Percentiles rank a stretch among this genome's conserved stretches.
These are phyloP conservation scores for Pistacia integerrima DNA, from an alignment of 345 rosid species.

Conservation along the genomic window DNA sequence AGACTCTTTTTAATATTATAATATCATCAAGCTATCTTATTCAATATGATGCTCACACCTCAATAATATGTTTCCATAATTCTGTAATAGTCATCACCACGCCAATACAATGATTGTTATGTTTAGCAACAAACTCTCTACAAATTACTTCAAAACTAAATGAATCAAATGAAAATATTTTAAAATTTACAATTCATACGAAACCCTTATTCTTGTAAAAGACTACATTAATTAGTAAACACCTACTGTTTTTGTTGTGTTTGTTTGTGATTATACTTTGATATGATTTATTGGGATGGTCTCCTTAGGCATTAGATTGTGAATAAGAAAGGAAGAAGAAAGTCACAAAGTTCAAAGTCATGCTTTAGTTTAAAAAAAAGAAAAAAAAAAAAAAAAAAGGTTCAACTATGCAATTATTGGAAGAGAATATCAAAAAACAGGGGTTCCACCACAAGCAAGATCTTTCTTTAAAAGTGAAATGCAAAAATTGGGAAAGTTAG, in stretches of 20 bases:
- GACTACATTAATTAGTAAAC: too few species aligned
- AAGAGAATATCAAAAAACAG: not conserved
- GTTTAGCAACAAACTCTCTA: too few species aligned
- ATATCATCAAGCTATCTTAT: not conserved
- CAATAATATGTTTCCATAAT: not conserved
- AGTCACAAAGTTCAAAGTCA: not conserved
- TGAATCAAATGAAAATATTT: too few species aligned
- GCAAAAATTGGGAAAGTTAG: not conserved
- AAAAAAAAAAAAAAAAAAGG: not conserved
- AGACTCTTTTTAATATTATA: constrained; percentile 10
- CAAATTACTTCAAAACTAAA: too few species aligned
- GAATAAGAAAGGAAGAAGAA: not conserved
- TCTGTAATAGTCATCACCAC: not conserved
- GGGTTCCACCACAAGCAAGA: constrained; percentile 24
- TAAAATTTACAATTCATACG: too few species aligned
- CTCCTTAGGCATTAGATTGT: not conserved
- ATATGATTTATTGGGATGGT: not conserved
- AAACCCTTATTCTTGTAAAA: too few species aligned
- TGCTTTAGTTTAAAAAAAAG: not conserved
- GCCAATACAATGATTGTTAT: too few species aligned
- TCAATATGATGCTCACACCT: not conserved
- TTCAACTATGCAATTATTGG: constrained; percentile 35
- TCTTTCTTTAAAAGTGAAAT: not conserved
- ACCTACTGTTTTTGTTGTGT: too few species aligned
- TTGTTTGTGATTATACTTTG: too few species aligned